Evolutionary conservation across 306 rosid genomes (phyloP), one percentile per base, ranked within the genome.

Genomic region (Gynostemma pentaphyllum): DNA sequence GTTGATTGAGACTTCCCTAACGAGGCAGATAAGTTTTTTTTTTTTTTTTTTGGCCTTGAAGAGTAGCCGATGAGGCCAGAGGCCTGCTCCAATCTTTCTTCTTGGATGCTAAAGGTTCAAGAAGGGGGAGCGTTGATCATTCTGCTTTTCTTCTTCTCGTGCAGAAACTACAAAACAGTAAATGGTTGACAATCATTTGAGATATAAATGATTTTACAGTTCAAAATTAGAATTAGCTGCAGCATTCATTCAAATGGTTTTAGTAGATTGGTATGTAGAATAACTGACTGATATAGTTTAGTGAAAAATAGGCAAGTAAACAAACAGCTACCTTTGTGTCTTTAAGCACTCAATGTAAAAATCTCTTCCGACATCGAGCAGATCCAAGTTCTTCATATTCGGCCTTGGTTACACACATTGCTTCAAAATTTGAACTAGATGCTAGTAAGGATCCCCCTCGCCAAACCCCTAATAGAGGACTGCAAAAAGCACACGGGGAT

Each of bases 331-430:
- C 62, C 71, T 59, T 54, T 44, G 50, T 41, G 52, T 24, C 47
- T 13, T 13, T 21, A 37, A 39, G 55, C 28, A 42, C 72, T 86
- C 72, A 83, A 67, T 79, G 85, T 64, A 84, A 81, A 75, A 88
- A 88, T 79, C 98, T 79, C 80, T 72, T 83, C 62, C 94, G 90
- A 76, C 98, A 92, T 45, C 96, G 85, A 65, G 94, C 96, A 56
- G 98, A 92, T 68, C 98, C 98, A 44, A 79, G 96, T 75, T 88
- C 98, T 85, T 92, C 98, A 41, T 92, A 92, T 66, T 92, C 98
- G 2, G 94, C 77, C 82, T 92, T 92, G 68, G 94, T 92, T 61
- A 92, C 98, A 46, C 96, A 88, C 98, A 88, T 84, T 32, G 90
- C 78, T 71, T 88, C 95, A 60, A 83, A 92, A 76, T 89, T 91